Evolutionary conservation across 2,329 filamentous ascomycete genomes (phyloP), one percentile per base, ranked within the genome.

Genomic region (Talaromyces albobiverticillius): DNA sequence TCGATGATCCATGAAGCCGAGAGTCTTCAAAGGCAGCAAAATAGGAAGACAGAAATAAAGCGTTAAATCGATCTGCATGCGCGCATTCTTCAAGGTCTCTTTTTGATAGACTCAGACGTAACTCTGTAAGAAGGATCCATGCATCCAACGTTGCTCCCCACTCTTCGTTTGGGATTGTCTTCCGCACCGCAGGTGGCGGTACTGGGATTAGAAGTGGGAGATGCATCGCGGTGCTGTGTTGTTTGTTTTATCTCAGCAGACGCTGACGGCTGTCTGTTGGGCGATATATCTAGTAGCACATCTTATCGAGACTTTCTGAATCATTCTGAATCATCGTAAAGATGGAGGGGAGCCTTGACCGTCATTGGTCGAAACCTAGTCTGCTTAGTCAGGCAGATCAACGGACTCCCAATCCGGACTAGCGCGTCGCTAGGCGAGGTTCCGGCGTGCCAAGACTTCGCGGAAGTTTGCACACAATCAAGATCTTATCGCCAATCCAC

Each of bases 81-180:
- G 82, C 76, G 23, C 73, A 69, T 32, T 70, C 66, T 45, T 68
- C 60, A 57, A 94, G 88, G 0, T 83, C 74, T 1, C 77, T 64
- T 6, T 83, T 77, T 0, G 81, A 63, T 0, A 88, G 71, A 13
- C 80, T 77, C 26, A 94, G 70, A 59, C 91, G 82, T 2, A 85
- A 79, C 51, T 85, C 79, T 6, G 83, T 75, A 6, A 96, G 78
- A 10, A 82, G 75, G 16, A 85, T 74, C 90, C 90, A 96, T 32
- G 89, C 86, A 59, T 88, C 82, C 45, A 95, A 75, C 67, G 88
- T 90, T 29, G 82, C 78, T 60, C 87, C 79, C 91, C 91, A 96
- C 71, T 96, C 89, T 48, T 79, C 73, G 3, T 84, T 73, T 36
- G 80, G 77, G 56, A 96, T 81, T 61, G 81, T 81, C 60, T 82